A percentile compares a stretch with the other conserved stretches of the same genome.
Evolutionary conservation across 2,329 filamentous ascomycete genomes (phyloP).

Genomic region (Aspergillus fijiensis): DNA sequence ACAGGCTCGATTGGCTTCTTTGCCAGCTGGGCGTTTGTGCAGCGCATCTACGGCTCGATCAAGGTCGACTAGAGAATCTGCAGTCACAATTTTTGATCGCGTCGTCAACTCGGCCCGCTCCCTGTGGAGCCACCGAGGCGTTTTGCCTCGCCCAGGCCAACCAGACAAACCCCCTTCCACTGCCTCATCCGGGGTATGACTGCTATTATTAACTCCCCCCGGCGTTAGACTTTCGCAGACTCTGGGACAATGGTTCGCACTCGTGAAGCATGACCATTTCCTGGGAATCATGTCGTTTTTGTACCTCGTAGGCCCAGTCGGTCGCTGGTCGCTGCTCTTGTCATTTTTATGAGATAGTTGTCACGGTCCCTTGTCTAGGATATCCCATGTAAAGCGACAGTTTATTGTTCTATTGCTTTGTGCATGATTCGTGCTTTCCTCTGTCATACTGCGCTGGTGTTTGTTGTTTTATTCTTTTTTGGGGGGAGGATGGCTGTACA

Average conservation of each 20-base stretch:
- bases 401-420: neutral
- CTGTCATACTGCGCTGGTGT: neutral
- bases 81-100: neutral
- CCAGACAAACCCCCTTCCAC: neutral
- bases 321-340: neutral
- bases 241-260: neutral
- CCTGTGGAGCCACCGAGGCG: neutral
- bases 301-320: neutral
- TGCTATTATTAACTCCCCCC: neutral
- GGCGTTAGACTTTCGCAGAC: neutral
- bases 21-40: constrained; percentile 88
- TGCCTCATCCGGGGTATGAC: neutral
- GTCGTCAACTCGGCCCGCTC: neutral
- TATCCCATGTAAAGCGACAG: neutral
- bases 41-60: constrained; percentile 94
- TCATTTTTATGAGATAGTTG: neutral
- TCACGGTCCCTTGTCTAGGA: neutral
- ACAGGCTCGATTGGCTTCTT: constrained; percentile 93
- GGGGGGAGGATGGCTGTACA: neutral
- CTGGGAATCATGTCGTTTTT: neutral
- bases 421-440: neutral
- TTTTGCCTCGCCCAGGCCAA: neutral
- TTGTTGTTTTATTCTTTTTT: neutral
- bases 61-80: constrained; percentile 74
- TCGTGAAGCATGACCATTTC: neutral